These are phyloP conservation scores for Prototheca wickerhamii DNA, from an alignment of 163 green algal genomes.

Conservation along the genomic window DNA sequence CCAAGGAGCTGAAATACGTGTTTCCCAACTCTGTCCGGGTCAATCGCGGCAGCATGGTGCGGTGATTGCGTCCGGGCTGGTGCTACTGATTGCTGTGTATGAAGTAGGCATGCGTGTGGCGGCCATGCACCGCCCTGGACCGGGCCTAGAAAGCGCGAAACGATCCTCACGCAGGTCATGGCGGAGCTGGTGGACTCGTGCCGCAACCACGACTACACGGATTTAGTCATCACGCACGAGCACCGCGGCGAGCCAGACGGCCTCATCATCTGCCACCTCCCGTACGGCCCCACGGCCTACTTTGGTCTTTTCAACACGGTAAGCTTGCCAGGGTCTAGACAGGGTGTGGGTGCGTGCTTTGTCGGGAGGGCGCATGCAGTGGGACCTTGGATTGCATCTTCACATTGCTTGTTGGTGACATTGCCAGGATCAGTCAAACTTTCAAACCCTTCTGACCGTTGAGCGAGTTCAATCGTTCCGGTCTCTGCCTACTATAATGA, in stretches of 20 bases:
- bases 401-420: not conserved
- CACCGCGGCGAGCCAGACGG: constrained; percentile 89
- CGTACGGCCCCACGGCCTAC: constrained; percentile 95
- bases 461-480: no score
- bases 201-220: constrained; percentile 84
- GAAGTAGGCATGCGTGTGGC: not conserved
- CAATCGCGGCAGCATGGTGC: constrained; percentile 79
- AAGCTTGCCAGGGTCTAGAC: not conserved
- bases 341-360: constrained; percentile 7
- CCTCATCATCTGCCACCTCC: constrained; percentile 94
- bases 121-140: not conserved
- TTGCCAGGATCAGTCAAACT: no score
- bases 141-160: not conserved
- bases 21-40: constrained; percentile 89
- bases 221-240: constrained; percentile 96
- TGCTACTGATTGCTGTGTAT: no score
- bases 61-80: not conserved
- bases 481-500: no score
- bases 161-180: constrained; percentile 46
- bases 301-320: constrained; percentile 94
- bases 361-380: not conserved
- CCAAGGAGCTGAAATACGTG: constrained; percentile 95
- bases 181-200: constrained; percentile 85
- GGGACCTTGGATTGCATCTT: no score
- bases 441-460: no score